phyloP scores from a whole-genome alignment of 2,329 filamentous ascomycete species.

The Orbilia blumenaviensis region DNA sequence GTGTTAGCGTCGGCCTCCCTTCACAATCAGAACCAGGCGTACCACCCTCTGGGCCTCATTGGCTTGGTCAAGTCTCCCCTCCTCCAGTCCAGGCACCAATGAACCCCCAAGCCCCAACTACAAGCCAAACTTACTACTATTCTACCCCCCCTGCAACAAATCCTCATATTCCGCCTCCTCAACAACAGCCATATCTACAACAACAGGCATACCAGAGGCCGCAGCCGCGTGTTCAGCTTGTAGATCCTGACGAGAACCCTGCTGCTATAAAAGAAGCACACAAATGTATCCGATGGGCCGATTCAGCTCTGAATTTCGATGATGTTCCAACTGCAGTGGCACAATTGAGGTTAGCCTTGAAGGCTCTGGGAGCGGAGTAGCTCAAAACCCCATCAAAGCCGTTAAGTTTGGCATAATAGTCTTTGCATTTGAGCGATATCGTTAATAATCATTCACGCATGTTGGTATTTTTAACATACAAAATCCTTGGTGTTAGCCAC shows the following conservation, averaged over 20 bases:
- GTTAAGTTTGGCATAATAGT: background rate
- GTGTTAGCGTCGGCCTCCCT: constrained; percentile 19
- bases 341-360: constrained; percentile 80
- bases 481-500: background rate
- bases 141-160: constrained; percentile 3
- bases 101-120: background rate
- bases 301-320: constrained; percentile 95
- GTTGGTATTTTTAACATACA: background rate
- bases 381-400: background rate
- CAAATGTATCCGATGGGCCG: constrained; percentile 96
- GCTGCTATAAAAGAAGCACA: constrained; percentile 81
- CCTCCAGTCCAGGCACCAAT: background rate
- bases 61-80: constrained; percentile 35
- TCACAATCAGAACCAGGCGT: constrained; percentile 23
- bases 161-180: constrained; percentile 21
- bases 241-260: constrained; percentile 67
- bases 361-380: constrained; percentile 70
- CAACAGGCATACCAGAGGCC: constrained; percentile 62
- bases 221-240: constrained; percentile 58
- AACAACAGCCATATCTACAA: constrained; percentile 58
- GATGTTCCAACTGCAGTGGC: constrained; percentile 89
- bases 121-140: constrained; percentile 21
- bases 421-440: constrained; percentile 5
- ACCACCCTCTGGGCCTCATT: constrained; percentile 18
- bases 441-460: background rate